Percentiles rank a stretch among this genome's conserved stretches.
Conservation (phyloP, 2,329 filamentous ascomycete genomes). For the Boeremia exigua region DNA sequence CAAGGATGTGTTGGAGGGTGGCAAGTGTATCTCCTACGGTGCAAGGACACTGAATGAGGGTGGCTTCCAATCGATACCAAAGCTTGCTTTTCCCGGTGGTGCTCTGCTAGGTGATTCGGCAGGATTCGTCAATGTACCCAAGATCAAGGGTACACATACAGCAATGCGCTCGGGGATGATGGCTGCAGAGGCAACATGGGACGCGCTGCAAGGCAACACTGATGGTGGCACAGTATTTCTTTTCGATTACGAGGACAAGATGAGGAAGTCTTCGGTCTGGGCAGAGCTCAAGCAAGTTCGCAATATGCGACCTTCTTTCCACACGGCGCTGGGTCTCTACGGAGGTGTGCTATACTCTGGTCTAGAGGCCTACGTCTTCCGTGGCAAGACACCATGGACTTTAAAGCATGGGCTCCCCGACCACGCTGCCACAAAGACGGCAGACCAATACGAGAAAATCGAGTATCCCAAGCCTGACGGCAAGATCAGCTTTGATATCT, state of each 20-base stretch:
- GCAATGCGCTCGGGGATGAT: conserved; percentile 98
- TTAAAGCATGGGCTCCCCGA: conserved; percentile 83
- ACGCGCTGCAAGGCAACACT: conserved; percentile 65
- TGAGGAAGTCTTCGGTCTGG: conserved; percentile 89
- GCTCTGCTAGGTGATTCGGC: conserved; percentile 95
- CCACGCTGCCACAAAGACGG: conserved; percentile 77
- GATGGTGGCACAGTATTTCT: conserved; percentile 81
- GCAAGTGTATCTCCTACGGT: conserved; percentile 96
- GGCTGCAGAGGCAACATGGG: conserved; percentile 87
- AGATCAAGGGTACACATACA: conserved; percentile 98
- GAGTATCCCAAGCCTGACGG: conserved; percentile 97
- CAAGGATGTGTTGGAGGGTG: conserved; percentile 84
- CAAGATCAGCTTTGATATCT: conserved; percentile 91
- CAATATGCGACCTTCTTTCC: conserved; percentile 97
- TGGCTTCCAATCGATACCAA: conserved; percentile 96
- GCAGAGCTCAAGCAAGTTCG: conserved; percentile 92
- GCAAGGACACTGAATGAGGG: conserved; percentile 91
- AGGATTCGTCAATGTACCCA: conserved; percentile 95
- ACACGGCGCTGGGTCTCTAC: conserved; percentile 82
- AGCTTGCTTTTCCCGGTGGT: conserved; percentile 93
- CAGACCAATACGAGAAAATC: conserved; percentile 83
- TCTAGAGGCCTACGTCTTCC: conserved; percentile 85
- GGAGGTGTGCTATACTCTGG: conserved; percentile 93
- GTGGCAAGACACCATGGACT: conserved; percentile 89
- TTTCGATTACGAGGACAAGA: conserved; percentile 89